Base-by-base conservation (phyloP, 768 basidiomycete genomes). In the Gymnopilus dilepis region DNA sequence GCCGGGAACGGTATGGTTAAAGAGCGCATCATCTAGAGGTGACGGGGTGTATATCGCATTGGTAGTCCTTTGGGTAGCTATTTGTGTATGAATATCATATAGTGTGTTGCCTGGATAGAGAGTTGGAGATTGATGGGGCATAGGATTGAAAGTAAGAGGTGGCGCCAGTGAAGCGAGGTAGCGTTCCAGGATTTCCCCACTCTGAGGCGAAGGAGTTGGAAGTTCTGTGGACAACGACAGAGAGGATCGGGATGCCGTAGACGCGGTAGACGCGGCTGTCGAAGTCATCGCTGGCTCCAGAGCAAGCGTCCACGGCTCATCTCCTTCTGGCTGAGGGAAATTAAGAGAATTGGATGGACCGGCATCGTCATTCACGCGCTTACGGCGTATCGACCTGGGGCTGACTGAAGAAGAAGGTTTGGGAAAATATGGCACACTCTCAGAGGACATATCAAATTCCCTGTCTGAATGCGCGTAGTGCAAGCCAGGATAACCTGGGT, bases 291-390 rank as follows among this genome's bases (percentile, higher is more conserved):
- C 61, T 48, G 73, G 69, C 13, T 70, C 69, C 40, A 74, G 61
- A 6, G 70, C 70, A 45, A 74, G 69, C 6, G 74, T 73, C 74
- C 74, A 74, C 2, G 74, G 65, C 48, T 69, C 63, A 47, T 69
- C 62, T 17, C 71, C 72, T 40, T 71, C 69, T 13, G 73, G 72
- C 53, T 76, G 73, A 26, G 71, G 65, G 22, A 73, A 58, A 15
- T 54, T 53, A 22, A 68, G 48, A 19, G 58, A 38, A 37, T 40
- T 41, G 42, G 57, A 26, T 9, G 24, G 12, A 43, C 31, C 31
- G 15, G 34, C 41, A 7, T n/a, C 24, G 21, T 53, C 34, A 37
- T 15, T 43, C 19, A 64, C 45, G 22, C 45, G 53, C 19, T 47
- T 55, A 15, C 52, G 58, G 22, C 37, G 58, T 45, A 58, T 62